phyloP scores from a whole-genome alignment of 2,329 filamentous ascomycete species.

The Fusarium sp. region DNA sequence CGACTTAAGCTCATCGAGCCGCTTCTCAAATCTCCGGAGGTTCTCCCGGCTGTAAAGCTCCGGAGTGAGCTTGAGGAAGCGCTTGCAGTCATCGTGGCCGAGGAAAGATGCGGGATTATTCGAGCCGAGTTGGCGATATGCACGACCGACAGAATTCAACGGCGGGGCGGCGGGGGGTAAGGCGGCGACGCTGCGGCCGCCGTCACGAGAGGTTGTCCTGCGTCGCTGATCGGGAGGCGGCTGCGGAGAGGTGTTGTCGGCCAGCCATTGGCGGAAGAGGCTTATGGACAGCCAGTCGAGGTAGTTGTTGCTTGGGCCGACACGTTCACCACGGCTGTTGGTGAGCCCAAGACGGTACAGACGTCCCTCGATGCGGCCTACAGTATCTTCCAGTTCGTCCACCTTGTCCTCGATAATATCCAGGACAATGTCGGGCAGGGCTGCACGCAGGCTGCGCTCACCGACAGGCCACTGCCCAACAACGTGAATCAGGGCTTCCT shows the following conservation, averaged over 20 bases:
- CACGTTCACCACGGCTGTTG: slow-evolving; percentile 82
- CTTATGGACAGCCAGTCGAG: slow-evolving; percentile 90
- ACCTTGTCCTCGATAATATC: slow-evolving; percentile 96
- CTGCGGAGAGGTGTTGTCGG: slow-evolving; percentile 84
- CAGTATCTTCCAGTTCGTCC: slow-evolving; percentile 86
- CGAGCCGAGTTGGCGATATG: slow-evolving; percentile 81
- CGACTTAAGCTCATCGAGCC: slow-evolving; percentile 88
- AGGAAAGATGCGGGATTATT: slow-evolving; percentile 73
- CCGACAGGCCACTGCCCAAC: slow-evolving; percentile 93
- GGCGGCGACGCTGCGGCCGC: slow-evolving; percentile 47
- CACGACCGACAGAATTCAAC: slow-evolving; percentile 72
- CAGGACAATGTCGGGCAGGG: slow-evolving; percentile 79
- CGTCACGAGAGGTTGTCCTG: slow-evolving; percentile 44
- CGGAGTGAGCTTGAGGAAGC: slow-evolving; percentile 84
- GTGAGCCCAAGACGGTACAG: slow-evolving; percentile 85
- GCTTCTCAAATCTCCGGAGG: slow-evolving; percentile 83
- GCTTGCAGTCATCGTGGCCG: slow-evolving; percentile 87
- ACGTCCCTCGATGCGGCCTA: slow-evolving; percentile 81
- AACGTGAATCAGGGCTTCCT: slow-evolving; percentile 90
- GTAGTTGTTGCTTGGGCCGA: slow-evolving; percentile 82
- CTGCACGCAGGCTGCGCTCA: slow-evolving; percentile 78
- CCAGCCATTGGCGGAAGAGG: slow-evolving; percentile 92
- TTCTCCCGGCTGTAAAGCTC: slow-evolving; percentile 90
- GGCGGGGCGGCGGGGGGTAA: slow-evolving; percentile 56
- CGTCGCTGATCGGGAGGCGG: slow-evolving; percentile 47